Conservation (phyloP, 2,329 filamentous ascomycete species). For the Scedosporium apiospermum region DNA sequence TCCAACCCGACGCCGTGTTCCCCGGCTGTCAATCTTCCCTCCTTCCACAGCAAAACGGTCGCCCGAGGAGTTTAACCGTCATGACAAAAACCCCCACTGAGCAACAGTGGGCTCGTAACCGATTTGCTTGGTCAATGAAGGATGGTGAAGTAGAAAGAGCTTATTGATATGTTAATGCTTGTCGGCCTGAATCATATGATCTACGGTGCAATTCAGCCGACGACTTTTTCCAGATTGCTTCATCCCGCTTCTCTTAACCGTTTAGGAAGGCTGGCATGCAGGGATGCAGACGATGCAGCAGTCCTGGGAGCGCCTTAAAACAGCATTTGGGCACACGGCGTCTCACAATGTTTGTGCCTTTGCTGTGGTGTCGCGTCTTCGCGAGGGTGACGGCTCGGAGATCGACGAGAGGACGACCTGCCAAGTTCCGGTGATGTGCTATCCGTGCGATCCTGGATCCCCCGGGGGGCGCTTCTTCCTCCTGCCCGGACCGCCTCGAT, state of each 20-base stretch:
- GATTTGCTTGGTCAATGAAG: not conserved
- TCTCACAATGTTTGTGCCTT: too few species aligned
- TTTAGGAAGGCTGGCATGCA: not conserved
- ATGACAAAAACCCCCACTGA: not conserved
- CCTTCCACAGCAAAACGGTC: not conserved
- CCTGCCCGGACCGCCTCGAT: not conserved
- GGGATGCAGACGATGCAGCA: not conserved
- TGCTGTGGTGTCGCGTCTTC: not conserved
- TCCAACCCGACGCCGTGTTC: not conserved
- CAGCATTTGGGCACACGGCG: not conserved
- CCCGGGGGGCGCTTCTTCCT: not conserved
- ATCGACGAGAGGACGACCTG: not conserved
- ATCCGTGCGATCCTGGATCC: not conserved
- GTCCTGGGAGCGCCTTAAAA: not conserved
- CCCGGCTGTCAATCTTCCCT: not conserved
- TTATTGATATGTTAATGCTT: not conserved
- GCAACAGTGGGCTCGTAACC: not conserved
- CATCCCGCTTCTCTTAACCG: not conserved
- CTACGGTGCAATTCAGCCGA: constrained; percentile 1
- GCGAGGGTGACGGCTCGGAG: not conserved
- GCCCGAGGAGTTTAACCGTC: not conserved
- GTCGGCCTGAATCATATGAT: constrained; percentile 3
- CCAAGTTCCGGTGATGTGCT: not conserved
- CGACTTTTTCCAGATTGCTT: constrained; percentile 2
- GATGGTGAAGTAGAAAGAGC: not conserved